phyloP scores from a whole-genome alignment of 106 monocot genomes.

The Apostasia shenzhenica region DNA sequence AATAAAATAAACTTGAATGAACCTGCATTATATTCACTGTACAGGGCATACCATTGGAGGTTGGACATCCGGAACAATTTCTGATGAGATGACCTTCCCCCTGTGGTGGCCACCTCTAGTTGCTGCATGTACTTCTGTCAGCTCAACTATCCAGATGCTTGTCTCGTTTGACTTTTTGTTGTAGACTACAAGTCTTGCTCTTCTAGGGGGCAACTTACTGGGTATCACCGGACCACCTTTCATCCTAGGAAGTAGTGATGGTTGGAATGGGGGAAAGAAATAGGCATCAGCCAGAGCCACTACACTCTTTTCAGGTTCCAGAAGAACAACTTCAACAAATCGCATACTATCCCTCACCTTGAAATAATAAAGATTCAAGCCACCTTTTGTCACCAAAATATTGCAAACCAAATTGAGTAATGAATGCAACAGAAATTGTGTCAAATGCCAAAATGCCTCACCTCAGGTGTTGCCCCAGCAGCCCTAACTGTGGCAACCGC shows the following conservation, averaged over 20 bases:
- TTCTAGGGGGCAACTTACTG: conserved; percentile 80
- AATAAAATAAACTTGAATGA: background rate
- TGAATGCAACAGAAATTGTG: background rate
- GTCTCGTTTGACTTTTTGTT: conserved; percentile 93
- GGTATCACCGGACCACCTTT: conserved; percentile 91
- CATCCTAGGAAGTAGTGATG: conserved; percentile 78
- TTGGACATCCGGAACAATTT: conserved; percentile 88
- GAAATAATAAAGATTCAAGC: background rate
- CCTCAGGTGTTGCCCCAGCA: conserved; percentile 95
- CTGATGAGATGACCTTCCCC: conserved; percentile 86
- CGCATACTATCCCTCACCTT: conserved; percentile 97
- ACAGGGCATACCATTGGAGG: conserved; percentile 75
- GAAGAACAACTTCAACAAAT: conserved; percentile 86
- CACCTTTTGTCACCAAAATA: background rate
- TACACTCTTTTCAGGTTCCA: conserved; percentile 84
- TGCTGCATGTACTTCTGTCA: conserved; percentile 91
- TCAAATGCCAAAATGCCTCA: conserved; percentile 2
- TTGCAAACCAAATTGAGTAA: background rate
- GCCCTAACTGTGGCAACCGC: conserved; percentile 95
- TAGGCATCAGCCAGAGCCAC: conserved; percentile 98
- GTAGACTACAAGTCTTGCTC: conserved; percentile 86
- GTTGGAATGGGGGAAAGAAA: conserved; percentile 98
- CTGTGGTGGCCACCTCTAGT: conserved; percentile 96
- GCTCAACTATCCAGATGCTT: conserved; percentile 88
- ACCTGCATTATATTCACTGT: background rate